Conservation (phyloP, 2,329 filamentous ascomycete genomes). For the Sclerotinia nivalis region DNA sequence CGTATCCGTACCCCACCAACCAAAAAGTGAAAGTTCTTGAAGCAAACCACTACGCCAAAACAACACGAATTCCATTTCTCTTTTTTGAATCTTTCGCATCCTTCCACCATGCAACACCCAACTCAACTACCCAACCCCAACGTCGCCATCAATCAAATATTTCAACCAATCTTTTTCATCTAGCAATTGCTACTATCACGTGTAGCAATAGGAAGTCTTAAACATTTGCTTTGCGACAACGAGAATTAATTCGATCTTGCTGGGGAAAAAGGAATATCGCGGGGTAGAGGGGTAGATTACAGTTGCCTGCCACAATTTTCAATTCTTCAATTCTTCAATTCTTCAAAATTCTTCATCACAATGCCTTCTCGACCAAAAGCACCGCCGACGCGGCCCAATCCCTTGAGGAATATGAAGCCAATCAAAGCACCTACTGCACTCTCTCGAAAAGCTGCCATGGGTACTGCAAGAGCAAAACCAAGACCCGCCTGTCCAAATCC, state of each 20-base stretch:
- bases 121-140: conserved; percentile 1
- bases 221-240: neutral
- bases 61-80: neutral
- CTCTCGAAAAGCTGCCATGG: conserved; percentile 29
- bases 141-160: conserved; percentile 1
- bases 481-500: conserved; percentile 56
- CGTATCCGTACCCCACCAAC: conserved; percentile 3
- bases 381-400: conserved; percentile 27
- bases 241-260: neutral
- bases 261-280: conserved; percentile 11
- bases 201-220: conserved; percentile 1
- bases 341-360: neutral
- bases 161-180: conserved; percentile 19
- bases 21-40: conserved; percentile 7
- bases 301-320: neutral
- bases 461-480: conserved; percentile 23
- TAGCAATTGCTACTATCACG: conserved; percentile 14
- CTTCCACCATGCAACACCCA: conserved; percentile 10
- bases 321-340: conserved; percentile 15
- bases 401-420: conserved; percentile 29
- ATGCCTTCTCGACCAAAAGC: conserved; percentile 14
- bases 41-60: conserved; percentile 16
- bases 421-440: conserved; percentile 33
- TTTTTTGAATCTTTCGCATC: neutral
- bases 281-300: conserved; percentile 23